Percentiles rank a stretch among this genome's conserved stretches.
These are phyloP conservation scores for Eurotiales sp. DNA, from an alignment of 2,329 filamentous ascomycete genomes.

Conservation along the genomic window DNA sequence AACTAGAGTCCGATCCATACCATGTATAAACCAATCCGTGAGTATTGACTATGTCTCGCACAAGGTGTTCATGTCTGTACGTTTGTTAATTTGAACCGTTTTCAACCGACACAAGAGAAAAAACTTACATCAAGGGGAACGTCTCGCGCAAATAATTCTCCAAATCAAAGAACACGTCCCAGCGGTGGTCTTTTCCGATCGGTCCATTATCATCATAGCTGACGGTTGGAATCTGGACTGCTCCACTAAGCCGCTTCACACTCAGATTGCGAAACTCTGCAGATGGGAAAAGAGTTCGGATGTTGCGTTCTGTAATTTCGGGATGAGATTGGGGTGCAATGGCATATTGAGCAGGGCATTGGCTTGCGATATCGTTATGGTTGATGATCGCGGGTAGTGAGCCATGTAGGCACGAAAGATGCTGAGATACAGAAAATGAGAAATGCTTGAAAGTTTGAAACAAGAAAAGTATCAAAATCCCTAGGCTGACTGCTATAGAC, in stretches of 20 bases:
- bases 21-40: slow-evolving; percentile 61
- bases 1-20: slow-evolving; percentile 47
- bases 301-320: background rate
- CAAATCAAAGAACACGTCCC: slow-evolving; percentile 56
- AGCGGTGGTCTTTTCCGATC: slow-evolving; percentile 48
- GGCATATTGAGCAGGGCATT: background rate
- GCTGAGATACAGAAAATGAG: no score
- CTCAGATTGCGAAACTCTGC: slow-evolving; percentile 6
- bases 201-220: slow-evolving; percentile 25
- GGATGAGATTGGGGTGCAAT: background rate
- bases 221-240: slow-evolving; percentile 54
- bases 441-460: no score
- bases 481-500: no score
- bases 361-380: no score
- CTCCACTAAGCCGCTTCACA: slow-evolving; percentile 50
- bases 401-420: no score
- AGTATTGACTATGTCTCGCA: slow-evolving; percentile 56
- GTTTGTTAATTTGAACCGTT: background rate
- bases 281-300: background rate
- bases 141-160: slow-evolving; percentile 47
- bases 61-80: slow-evolving; percentile 34
- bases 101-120: slow-evolving; percentile 17
- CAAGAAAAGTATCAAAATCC: no score
- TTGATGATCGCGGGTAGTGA: no score
- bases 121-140: slow-evolving; percentile 49